Evolutionary conservation across 2,329 filamentous ascomycete species (phyloP), one percentile per base, ranked within the genome.

Genomic region (Aspergillus oerlinghausenensis): DNA sequence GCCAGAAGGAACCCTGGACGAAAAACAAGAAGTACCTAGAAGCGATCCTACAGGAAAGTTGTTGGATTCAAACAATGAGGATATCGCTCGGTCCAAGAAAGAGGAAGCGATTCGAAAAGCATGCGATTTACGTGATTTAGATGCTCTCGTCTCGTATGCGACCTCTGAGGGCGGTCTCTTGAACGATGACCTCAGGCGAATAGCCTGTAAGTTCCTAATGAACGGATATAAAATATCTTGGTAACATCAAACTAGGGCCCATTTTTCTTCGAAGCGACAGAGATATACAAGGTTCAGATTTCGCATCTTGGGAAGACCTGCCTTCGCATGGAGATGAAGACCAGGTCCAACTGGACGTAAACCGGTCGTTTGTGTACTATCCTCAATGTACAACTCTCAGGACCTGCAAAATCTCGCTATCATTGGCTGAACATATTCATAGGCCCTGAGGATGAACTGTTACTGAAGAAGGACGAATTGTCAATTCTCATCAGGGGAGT

Each of bases 291-390:
- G 49, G 54, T n/a, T 52, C 56, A 52, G 55, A 67, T 23, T 62
- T 65, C 47, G 64, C 60, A 35, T 56, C 73, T 49, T 90, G 88
- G 88, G 76, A 77, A 60, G 69, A 79, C n/a, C 77, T 96, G 43
- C 84, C 88, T 29, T 80, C 75, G n/a, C 94, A 99, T 75, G 79
- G 78, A 35, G 94, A 99, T 67, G 94, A 99, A 73, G 86, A 89
- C 51, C 94, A 99, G 75, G 92, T 99, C 42, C 83, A 87, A 68
- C 82, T 97, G 50, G 94, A 99, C 71, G 94, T 99, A 55, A 86
- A 97, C 74, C 84, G 94, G 55, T 92, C 94, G n/a, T 99, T 99
- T 75, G 88, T 97, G 59, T 95, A 97, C 77, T 99, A 99, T 72
- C 94, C 94, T 11, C 82, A 84, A 60, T 84, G 92, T 94, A 80